A percentile compares a stretch with the other conserved stretches of the same genome.
Conservation (phyloP, 257 asterid genomes). For the Penstemon barbatus region DNA sequence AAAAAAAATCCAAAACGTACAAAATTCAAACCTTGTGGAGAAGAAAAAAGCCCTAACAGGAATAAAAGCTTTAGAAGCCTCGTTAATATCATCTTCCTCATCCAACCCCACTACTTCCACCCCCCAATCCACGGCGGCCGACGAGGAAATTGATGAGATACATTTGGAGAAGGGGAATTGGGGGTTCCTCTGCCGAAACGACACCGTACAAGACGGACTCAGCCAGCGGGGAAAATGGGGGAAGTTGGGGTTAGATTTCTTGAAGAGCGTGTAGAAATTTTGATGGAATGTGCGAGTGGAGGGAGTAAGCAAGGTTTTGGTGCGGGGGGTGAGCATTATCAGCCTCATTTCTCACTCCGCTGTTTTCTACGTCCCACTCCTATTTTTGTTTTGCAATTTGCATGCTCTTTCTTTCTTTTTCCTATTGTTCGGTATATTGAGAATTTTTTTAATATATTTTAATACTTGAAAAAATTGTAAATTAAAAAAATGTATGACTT, state of each 20-base stretch:
- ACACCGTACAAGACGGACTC: conserved; percentile 13
- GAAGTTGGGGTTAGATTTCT: neutral
- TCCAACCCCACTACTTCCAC: conserved; percentile 31
- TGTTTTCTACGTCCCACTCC: no score
- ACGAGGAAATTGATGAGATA: conserved; percentile 52
- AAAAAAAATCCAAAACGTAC: neutral
- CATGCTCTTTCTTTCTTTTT: no score
- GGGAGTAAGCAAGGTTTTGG: neutral
- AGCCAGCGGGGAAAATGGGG: neutral
- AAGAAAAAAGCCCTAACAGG: conserved; percentile 91
- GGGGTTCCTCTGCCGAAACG: conserved; percentile 32
- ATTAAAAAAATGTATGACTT: no score
- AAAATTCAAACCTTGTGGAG: conserved; percentile 73
- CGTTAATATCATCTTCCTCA: conserved; percentile 43
- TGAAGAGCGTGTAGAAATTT: neutral
- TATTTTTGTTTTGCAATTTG: no score
- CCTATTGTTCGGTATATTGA: no score
- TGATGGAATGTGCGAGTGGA: neutral
- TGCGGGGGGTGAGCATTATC: conserved; percentile 4
- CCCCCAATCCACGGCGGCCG: conserved; percentile 50
- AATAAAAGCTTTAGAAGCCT: conserved; percentile 43
- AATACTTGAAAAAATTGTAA: no score
- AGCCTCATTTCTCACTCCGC: neutral
- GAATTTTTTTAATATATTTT: no score
- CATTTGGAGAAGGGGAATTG: conserved; percentile 40